phyloP scores from a whole-genome alignment of 2,329 filamentous ascomycete species.

The Fusarium sp. region DNA sequence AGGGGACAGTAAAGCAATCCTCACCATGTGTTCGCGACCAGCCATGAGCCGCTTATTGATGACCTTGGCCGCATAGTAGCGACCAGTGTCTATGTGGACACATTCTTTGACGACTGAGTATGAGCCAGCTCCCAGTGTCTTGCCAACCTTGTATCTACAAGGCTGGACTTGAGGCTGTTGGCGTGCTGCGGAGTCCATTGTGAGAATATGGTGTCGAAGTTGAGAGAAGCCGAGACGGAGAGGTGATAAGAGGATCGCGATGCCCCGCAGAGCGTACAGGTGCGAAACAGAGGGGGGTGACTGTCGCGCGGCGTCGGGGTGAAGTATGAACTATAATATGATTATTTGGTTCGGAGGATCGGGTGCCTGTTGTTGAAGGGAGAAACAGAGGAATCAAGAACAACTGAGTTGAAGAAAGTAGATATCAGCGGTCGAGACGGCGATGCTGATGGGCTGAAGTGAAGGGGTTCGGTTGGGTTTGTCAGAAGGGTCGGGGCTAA shows the following conservation, averaged over 20 bases:
- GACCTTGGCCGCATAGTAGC: conserved; percentile 98
- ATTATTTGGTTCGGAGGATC: not conserved
- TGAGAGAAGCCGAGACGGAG: not conserved
- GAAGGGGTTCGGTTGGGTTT: conserved; percentile 17
- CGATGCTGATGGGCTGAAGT: conserved; percentile 18
- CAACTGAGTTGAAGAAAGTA: not conserved
- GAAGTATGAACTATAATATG: not conserved
- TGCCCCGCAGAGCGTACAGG: conserved; percentile 29
- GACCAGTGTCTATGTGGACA: conserved; percentile 95
- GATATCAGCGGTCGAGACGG: conserved; percentile 18
- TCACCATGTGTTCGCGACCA: conserved; percentile 96
- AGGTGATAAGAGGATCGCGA: conserved; percentile 15
- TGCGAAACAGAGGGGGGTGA: not conserved
- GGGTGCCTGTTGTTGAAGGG: not conserved
- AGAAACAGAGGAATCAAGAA: not conserved
- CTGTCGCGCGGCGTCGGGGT: not conserved
- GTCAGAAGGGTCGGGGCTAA: conserved; percentile 14
- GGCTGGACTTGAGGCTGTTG: conserved; percentile 78
- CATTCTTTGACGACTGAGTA: conserved; percentile 99
- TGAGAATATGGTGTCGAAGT: conserved; percentile 8
- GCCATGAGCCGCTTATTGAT: conserved; percentile 99
- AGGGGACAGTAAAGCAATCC: conserved; percentile 28
- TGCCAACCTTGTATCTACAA: conserved; percentile 98
- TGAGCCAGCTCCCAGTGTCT: conserved; percentile 94
- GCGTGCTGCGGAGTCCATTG: conserved; percentile 38